phyloP scores from a whole-genome alignment of 139 green algal genomes.

The Picochlorum costavermella region DNA sequence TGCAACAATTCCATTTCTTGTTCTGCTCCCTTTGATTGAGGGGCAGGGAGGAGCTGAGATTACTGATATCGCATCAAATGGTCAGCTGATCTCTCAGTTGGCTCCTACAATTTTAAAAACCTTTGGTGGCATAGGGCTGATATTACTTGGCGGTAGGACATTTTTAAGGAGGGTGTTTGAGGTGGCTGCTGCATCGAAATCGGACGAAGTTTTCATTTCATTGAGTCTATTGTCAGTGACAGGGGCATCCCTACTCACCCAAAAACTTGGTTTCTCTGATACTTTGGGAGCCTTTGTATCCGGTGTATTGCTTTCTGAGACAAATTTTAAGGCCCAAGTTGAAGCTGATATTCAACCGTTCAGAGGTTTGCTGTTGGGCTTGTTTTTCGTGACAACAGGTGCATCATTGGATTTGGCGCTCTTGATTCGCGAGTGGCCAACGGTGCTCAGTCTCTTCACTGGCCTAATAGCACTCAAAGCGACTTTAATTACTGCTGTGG shows the following conservation, averaged over 20 bases:
- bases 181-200: constrained; percentile 66
- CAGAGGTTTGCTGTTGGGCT: constrained; percentile 75
- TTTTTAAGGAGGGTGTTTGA: constrained; percentile 62
- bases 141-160: constrained; percentile 74
- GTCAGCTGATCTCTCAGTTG: constrained; percentile 44
- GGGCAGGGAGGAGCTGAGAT: not conserved
- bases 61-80: not conserved
- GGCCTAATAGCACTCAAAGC: constrained; percentile 84
- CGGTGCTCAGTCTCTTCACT: constrained; percentile 53
- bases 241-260: constrained; percentile 68
- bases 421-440: constrained; percentile 54
- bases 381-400: constrained; percentile 88
- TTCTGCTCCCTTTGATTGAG: constrained; percentile 78
- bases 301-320: constrained; percentile 79
- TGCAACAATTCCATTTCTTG: constrained; percentile 85
- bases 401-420: constrained; percentile 59
- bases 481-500: constrained; percentile 62
- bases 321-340: constrained; percentile 69
- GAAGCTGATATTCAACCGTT: constrained; percentile 90
- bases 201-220: constrained; percentile 86
- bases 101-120: constrained; percentile 63
- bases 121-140: constrained; percentile 57
- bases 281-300: constrained; percentile 88
- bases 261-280: constrained; percentile 79
- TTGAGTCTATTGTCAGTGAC: constrained; percentile 87